These are phyloP conservation scores for Micromonas pusilla DNA, from an alignment of 139 green algal genomes.

Conservation along the genomic window DNA sequence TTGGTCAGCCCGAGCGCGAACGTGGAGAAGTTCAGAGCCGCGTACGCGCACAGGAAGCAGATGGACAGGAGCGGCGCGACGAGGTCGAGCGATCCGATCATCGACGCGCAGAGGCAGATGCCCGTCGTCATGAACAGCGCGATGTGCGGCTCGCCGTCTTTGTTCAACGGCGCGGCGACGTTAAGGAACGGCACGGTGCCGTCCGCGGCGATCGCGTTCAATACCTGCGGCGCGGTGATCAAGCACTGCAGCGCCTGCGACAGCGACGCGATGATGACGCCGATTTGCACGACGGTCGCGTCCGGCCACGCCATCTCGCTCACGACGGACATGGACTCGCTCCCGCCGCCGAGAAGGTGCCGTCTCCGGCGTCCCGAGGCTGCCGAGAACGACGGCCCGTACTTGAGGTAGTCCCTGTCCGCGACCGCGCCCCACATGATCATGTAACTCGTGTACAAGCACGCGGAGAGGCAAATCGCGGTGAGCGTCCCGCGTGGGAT, in stretches of 20 bases:
- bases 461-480: slow-evolving; percentile 11
- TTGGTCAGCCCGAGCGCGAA: not conserved
- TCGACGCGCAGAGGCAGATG: slow-evolving; percentile 1
- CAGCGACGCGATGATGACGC: slow-evolving; percentile 34
- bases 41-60: slow-evolving; percentile 33
- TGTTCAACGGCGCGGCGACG: not conserved
- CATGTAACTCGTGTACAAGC: slow-evolving; percentile 22
- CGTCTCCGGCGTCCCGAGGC: not conserved
- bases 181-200: slow-evolving; percentile 24
- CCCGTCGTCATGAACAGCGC: slow-evolving; percentile 15
- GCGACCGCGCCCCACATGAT: slow-evolving; percentile 30
- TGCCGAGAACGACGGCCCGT: not conserved
- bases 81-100: slow-evolving; percentile 29
- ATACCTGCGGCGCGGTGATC: slow-evolving; percentile 7
- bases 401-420: slow-evolving; percentile 25
- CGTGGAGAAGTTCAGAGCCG: slow-evolving; percentile 23
- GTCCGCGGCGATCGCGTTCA: slow-evolving; percentile 30
- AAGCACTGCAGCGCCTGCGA: slow-evolving; percentile 34
- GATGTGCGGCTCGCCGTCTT: slow-evolving; percentile 9
- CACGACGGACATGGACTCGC: slow-evolving; percentile 17
- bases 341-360: not conserved
- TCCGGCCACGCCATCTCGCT: slow-evolving; percentile 26
- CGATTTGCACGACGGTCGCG: slow-evolving; percentile 22
- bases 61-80: slow-evolving; percentile 28
- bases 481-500: slow-evolving; percentile 28